These are phyloP conservation scores for Vitis cinerea DNA, from an alignment of 164 flowering plant species.

Conservation along the genomic window DNA sequence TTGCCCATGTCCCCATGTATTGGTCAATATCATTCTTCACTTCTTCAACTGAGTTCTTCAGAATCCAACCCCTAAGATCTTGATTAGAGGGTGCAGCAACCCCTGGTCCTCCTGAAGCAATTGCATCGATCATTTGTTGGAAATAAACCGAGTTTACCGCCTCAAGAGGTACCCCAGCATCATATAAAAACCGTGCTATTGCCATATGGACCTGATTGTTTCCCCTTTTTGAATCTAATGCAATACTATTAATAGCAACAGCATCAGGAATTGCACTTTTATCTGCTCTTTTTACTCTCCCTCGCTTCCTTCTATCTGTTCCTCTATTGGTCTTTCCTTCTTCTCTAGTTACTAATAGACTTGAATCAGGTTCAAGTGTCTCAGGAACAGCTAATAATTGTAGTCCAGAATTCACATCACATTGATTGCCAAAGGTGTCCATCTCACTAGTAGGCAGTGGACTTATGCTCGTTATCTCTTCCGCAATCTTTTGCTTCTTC, in stretches of 20 bases:
- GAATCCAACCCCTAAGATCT: slow-evolving; percentile 74
- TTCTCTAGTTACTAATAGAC: slow-evolving; percentile 30
- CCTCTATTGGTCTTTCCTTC: slow-evolving; percentile 24
- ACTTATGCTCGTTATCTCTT: slow-evolving; percentile 30
- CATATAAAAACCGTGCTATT: slow-evolving; percentile 73
- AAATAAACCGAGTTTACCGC: slow-evolving; percentile 75
- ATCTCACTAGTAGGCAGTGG: slow-evolving; percentile 18
- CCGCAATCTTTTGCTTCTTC: slow-evolving; percentile 60
- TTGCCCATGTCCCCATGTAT: slow-evolving; percentile 49
- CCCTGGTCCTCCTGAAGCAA: slow-evolving; percentile 56
- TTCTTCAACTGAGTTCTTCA: slow-evolving; percentile 72
- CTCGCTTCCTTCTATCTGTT: slow-evolving; percentile 50
- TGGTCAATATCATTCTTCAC: slow-evolving; percentile 46
- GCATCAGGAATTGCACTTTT: slow-evolving; percentile 15
- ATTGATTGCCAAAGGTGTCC: slow-evolving; percentile 25
- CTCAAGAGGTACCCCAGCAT: slow-evolving; percentile 67
- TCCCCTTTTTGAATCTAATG: slow-evolving; percentile 20
- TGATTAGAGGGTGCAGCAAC: slow-evolving; percentile 51
- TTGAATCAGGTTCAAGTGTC: slow-evolving; percentile 25
- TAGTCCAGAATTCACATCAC: slow-evolving; percentile 29
- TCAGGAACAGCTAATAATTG: slow-evolving; percentile 30
- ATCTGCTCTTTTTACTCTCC: slow-evolving; percentile 32
- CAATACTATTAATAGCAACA: slow-evolving; percentile 11
- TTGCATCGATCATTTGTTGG: slow-evolving; percentile 84
- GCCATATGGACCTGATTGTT: slow-evolving; percentile 57